These are phyloP conservation scores for Stromatinia cepivora DNA, from an alignment of 2,329 filamentous ascomycete genomes.

Conservation along the genomic window DNA sequence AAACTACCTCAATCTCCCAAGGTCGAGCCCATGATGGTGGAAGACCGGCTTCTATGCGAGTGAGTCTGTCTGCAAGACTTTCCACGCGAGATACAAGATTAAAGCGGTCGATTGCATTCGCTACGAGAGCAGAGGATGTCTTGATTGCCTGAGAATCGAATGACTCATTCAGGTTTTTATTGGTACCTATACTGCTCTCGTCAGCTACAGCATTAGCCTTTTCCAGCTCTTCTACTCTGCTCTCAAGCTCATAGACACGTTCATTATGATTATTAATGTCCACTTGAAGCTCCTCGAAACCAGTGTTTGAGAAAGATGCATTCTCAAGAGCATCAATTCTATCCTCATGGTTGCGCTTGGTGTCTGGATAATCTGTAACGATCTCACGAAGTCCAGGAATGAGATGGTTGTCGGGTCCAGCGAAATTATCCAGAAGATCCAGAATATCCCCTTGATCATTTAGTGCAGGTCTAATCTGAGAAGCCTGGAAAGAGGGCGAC, in stretches of 20 bases:
- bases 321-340: conserved; percentile 70
- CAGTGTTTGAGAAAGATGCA: conserved; percentile 63
- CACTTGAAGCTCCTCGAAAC: conserved; percentile 69
- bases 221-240: conserved; percentile 60
- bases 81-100: conserved; percentile 47
- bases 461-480: background rate
- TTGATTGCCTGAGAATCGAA: conserved; percentile 40
- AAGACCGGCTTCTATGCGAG: conserved; percentile 35
- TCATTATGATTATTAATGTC: conserved; percentile 66
- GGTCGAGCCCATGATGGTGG: conserved; percentile 63
- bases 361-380: conserved; percentile 33
- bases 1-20: conserved; percentile 75
- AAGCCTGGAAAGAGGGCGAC: background rate
- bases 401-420: conserved; percentile 27
- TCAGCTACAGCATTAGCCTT: conserved; percentile 51
- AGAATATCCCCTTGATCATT: background rate
- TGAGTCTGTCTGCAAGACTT: conserved; percentile 46
- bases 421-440: conserved; percentile 1
- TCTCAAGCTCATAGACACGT: conserved; percentile 68
- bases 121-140: conserved; percentile 43
- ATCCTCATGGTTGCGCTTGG: conserved; percentile 51
- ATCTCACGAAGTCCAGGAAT: conserved; percentile 33
- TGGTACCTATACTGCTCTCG: conserved; percentile 33
- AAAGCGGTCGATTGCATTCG: conserved; percentile 40
- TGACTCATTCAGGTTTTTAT: conserved; percentile 35